Base-by-base conservation (phyloP, 2,329 filamentous ascomycete species). In the Colletotrichum caudatum region DNA sequence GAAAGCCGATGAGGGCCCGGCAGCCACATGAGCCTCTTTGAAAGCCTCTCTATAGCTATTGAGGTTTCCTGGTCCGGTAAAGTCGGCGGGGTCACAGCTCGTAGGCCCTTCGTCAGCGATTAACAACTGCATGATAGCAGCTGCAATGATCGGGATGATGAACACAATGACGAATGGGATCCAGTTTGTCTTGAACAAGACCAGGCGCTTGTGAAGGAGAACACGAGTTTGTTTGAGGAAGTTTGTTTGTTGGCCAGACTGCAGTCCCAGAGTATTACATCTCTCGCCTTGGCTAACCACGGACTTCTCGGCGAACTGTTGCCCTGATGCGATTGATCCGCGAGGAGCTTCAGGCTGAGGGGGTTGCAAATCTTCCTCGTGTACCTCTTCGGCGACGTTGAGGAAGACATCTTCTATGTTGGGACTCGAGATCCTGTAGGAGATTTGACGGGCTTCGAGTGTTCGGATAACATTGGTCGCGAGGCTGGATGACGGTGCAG, bases 321-420 rank as follows among this genome's bases (percentile, higher is more conserved):
- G 56, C 0, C 60, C 73, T 18, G 26, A 66, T 39, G 20, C 33
- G 2, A 57, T 53, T 14, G 57, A 63, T 44, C 37, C 56, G 41
- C 62, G 33, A 35, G 58, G 23, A 23, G 73, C 69, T 0, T 23
- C 26, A 1, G 39, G 26, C 1, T 44, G 53, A 1, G 33, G 18
- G 0, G 65, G 54, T 16, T 50, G 46, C 1, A 54, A 8, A 6
- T 35, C n/a, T 77, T 76, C 59, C 80, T 81, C 74, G 92, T 88
- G 5, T 69, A 94, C 88, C 79, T 97, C 94, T 77, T 95, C 93
- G 0, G 94, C 94, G 48, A 97, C 87, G 74, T 93, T 91, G 35
- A 98, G 83, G 80, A 98, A 98, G 0, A 97, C 94, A 75, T 97
- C 94, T 79, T 98, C 95, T 48, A 98, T 94, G 0, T 94, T 97